Base-by-base conservation (phyloP, 2,329 filamentous ascomycete genomes). In the Kalaharituber pfeilii region DNA sequence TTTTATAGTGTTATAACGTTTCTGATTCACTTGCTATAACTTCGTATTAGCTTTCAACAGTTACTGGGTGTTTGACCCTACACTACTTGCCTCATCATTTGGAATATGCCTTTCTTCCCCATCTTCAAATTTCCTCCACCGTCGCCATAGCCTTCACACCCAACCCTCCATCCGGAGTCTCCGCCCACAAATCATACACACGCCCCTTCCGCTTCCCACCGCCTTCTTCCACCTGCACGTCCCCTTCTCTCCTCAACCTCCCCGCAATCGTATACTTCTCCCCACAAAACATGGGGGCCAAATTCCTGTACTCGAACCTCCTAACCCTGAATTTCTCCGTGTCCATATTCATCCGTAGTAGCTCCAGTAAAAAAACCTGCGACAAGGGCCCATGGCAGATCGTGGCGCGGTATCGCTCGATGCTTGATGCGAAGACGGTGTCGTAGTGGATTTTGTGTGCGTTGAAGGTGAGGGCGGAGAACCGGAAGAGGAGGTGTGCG, bases 391-490 rank as follows among this genome's bases (percentile, higher is more conserved):
- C 91, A 64, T 96, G 91, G 53, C 96, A 84, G 15, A 96, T 74
- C 25, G 86, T 72, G 57, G 80, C 77, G 4, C 74, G 74, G 66
- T 93, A 81, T 9, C 84, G 84, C 67, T 96, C 91, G 11, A 80
- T 71, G 11, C 76, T 71, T 36, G 75, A 75, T 51, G 80, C 80
- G 68, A 86, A 93, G 44, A 74, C 65, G 1, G 74, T 75, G 67
- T 95, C 84, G 22, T 94, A 74, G 69, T 98, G 91, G 62, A 98
- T 95, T 15, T 76, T 74, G 68, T 98, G 91, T 1, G 86, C 86
- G 68, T 98, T 98, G 72, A 86, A 88, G 2, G 84, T 89, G 29
- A 98, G 76, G 0, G 87, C 87, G 20, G 84, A 91, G 72, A 89
- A 96, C 56, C 88, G 80, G 70, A 94, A 94, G 53, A 98, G 78